phyloP scores from a whole-genome alignment of 2,329 filamentous ascomycete species.

The Pseudogymnoascus sp. region DNA sequence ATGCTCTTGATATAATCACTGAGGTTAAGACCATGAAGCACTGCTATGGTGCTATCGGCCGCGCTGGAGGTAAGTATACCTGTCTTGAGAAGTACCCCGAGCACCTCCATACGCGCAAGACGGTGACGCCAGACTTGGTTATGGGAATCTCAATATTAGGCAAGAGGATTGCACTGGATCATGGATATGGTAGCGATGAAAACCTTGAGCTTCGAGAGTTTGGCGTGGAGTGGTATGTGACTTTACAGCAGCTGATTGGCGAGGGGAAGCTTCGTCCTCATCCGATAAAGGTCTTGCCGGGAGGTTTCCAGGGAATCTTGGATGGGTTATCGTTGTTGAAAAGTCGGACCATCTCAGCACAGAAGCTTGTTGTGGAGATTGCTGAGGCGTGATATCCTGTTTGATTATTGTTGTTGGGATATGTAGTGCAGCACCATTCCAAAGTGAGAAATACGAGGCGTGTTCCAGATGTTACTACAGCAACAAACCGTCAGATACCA shows the following conservation, averaged over 20 bases:
- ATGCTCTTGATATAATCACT: slow-evolving; percentile 34
- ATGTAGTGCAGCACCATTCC: background rate
- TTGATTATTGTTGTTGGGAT: background rate
- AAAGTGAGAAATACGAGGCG: background rate
- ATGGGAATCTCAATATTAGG: slow-evolving; percentile 24
- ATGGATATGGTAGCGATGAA: slow-evolving; percentile 16
- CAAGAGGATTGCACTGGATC: slow-evolving; percentile 18
- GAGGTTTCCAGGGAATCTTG: background rate
- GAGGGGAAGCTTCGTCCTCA: background rate
- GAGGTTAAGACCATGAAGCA: slow-evolving; percentile 25
- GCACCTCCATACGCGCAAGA: background rate
- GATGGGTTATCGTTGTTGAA: background rate
- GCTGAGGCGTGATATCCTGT: background rate
- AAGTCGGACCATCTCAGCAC: background rate
- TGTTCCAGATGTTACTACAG: background rate
- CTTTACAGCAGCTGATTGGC: background rate
- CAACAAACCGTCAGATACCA: background rate
- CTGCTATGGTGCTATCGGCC: slow-evolving; percentile 34
- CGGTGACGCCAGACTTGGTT: slow-evolving; percentile 23
- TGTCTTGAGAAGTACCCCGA: slow-evolving; percentile 14
- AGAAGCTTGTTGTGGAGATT: background rate
- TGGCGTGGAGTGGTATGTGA: slow-evolving; percentile 1
- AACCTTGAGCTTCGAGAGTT: slow-evolving; percentile 13
- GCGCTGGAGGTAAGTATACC: slow-evolving; percentile 26
- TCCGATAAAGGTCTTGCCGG: background rate